Percentiles rank a stretch among this genome's conserved stretches.
phyloP scores from a whole-genome alignment of 176 grass and related monocot genomes.

The Hyparrhenia diplandra region DNA sequence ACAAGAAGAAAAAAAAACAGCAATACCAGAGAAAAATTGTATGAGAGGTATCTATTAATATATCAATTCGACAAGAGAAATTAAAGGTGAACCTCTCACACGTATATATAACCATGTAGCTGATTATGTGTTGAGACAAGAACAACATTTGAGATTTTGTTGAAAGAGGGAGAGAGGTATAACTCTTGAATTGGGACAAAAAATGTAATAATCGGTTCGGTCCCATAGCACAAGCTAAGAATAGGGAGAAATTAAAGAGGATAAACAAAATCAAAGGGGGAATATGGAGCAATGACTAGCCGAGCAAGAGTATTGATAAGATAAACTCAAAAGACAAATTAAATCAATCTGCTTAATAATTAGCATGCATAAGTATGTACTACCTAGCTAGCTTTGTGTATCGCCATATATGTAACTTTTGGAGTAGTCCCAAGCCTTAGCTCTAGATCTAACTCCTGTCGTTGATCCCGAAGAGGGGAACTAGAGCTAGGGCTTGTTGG shows the following conservation, averaged over 20 bases:
- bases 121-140: background rate
- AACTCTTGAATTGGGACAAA: slow-evolving; percentile 27
- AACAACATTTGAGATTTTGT: background rate
- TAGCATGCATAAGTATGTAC: slow-evolving; percentile 6
- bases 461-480: slow-evolving; percentile 11
- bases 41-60: background rate
- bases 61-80: background rate
- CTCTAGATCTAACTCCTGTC: slow-evolving; percentile 65
- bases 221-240: background rate
- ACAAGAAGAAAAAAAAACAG: background rate
- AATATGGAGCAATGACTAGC: background rate
- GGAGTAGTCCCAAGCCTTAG: slow-evolving; percentile 63
- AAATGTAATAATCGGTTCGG: background rate
- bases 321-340: slow-evolving; percentile 6
- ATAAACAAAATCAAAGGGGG: background rate
- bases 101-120: background rate
- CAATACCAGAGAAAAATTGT: background rate
- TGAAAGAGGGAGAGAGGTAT: background rate
- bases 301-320: background rate
- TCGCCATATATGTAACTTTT: slow-evolving; percentile 29
- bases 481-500: slow-evolving; percentile 38
- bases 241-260: background rate
- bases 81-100: background rate
- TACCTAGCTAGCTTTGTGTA: background rate
- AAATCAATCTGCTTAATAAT: background rate